Conservation (phyloP, 2,329 filamentous ascomycete species). For the Verticillium albo-atrum region DNA sequence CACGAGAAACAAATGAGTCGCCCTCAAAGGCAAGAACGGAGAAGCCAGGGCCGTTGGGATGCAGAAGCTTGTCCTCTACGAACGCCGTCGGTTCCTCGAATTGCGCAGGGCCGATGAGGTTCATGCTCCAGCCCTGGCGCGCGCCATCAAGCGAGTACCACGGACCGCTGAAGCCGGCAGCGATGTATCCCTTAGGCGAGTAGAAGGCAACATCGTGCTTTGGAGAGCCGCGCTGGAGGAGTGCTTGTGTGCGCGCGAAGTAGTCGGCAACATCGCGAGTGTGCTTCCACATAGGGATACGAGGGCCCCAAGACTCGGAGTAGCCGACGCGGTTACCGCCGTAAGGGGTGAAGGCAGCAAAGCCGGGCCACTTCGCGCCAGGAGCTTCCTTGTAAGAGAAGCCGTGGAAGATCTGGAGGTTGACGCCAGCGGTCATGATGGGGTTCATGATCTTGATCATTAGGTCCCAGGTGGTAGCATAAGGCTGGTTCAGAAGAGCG, state of each 20-base stretch:
- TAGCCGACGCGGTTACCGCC: conserved; percentile 3
- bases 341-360: conserved; percentile 7
- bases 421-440: conserved; percentile 11
- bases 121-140: conserved; percentile 6
- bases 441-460: conserved; percentile 8
- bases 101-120: conserved; percentile 5
- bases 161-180: conserved; percentile 4
- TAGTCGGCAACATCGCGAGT: conserved; percentile 9
- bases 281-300: conserved; percentile 10
- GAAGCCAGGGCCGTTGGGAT: not conserved
- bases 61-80: conserved; percentile 1
- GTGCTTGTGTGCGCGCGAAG: conserved; percentile 1
- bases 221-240: conserved; percentile 4
- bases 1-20: not conserved
- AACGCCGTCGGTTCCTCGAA: conserved; percentile 6
- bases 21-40: conserved; percentile 1
- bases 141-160: conserved; percentile 3
- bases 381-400: conserved; percentile 9
- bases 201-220: conserved; percentile 11
- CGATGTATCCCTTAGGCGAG: conserved; percentile 7
- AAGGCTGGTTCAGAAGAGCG: conserved; percentile 3
- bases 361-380: conserved; percentile 12
- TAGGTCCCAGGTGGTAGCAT: not conserved
- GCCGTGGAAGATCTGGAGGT: conserved; percentile 12
- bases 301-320: conserved; percentile 12